phyloP scores from a whole-genome alignment of 805 yeast species.

The Wickerhamiella nectarea region DNA sequence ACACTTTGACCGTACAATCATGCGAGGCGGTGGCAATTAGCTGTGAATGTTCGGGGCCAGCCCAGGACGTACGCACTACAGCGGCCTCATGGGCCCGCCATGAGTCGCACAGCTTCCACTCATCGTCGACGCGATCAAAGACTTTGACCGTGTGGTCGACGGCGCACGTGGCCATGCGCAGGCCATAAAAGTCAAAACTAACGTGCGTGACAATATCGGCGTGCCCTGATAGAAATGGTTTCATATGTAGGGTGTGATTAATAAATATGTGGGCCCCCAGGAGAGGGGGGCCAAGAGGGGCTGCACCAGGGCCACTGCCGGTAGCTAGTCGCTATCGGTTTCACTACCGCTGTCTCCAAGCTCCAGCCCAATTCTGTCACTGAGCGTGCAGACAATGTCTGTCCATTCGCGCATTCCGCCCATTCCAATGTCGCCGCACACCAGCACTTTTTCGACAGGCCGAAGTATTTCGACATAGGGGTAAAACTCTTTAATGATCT shows the following conservation, averaged over 20 bases:
- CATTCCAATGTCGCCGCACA: slow-evolving; percentile 95
- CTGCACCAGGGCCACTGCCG: background rate
- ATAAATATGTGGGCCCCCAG: background rate
- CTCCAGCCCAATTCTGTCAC: slow-evolving; percentile 26
- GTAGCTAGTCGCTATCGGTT: slow-evolving; percentile 11
- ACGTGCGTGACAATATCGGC: slow-evolving; percentile 86
- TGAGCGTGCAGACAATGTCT: slow-evolving; percentile 81
- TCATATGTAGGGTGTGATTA: slow-evolving; percentile 25
- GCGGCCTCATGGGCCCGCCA: slow-evolving; percentile 95
- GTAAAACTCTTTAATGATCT: slow-evolving; percentile 64
- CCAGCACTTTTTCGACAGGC: slow-evolving; percentile 91
- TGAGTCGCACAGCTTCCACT: slow-evolving; percentile 75
- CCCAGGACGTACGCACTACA: slow-evolving; percentile 75
- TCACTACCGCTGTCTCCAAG: slow-evolving; percentile 22
- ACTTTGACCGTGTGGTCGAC: slow-evolving; percentile 90
- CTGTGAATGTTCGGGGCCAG: slow-evolving; percentile 87
- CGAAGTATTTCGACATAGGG: slow-evolving; percentile 83
- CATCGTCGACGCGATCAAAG: slow-evolving; percentile 50
- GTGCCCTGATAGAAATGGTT: slow-evolving; percentile 79
- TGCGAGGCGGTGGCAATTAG: slow-evolving; percentile 77
- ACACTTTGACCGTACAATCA: slow-evolving; percentile 76
- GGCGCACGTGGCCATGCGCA: slow-evolving; percentile 84
- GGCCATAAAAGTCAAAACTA: slow-evolving; percentile 80
- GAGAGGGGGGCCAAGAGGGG: background rate
- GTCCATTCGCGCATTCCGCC: slow-evolving; percentile 98